Evolutionary conservation across 345 rosid species (phyloP), one percentile per base, ranked within the genome.

Genomic region (Xanthoceras sorbifolium): DNA sequence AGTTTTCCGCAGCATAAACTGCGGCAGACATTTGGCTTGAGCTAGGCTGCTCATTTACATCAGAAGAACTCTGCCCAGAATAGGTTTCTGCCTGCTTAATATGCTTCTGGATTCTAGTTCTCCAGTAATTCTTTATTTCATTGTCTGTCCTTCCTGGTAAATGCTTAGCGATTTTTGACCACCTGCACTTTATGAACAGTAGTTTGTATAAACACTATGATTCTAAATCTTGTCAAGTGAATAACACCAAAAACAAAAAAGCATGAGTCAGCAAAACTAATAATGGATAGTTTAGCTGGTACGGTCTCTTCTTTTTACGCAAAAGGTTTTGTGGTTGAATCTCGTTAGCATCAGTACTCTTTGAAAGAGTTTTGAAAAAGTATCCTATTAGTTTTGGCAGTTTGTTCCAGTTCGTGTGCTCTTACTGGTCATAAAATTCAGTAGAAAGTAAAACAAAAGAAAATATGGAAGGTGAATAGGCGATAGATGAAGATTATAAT

Each of bases 81-180:
- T 71, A 79, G 44, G 79, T 64, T 61, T 88, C 93, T 1, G 78
- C 81, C 75, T 88, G 94, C 77, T 92, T 91, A 14, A 90, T 89
- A 52, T 94, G 96, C 76, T 97, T 94, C 86, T 97, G 98, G 78
- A 97, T 91, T 80, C 92, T 86, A 2, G 98, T 94, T 82, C 99
- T 94, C 98, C 99, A 97, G 69, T 84, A 97, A 23, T 97, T 97
- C 80, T 97, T 97, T 76, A 97, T 97, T 64, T 97, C 99, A 62
- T 97, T 97, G 76, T 97, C 99, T 0, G 99, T 97, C 84, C 99
- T 92, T 72, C 99, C 99, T 9, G 98, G 98, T 12, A 97, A 85
- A 75, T 92, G 97, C 86, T 97, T 97, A 0, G 98, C 99, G 12
- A 97, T 97, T 83, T 97, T 92, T 0, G 97, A 92, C 97, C 97